phyloP scores from a whole-genome alignment of 1,139 yeast species.

The Yamadazyma dendronema region DNA sequence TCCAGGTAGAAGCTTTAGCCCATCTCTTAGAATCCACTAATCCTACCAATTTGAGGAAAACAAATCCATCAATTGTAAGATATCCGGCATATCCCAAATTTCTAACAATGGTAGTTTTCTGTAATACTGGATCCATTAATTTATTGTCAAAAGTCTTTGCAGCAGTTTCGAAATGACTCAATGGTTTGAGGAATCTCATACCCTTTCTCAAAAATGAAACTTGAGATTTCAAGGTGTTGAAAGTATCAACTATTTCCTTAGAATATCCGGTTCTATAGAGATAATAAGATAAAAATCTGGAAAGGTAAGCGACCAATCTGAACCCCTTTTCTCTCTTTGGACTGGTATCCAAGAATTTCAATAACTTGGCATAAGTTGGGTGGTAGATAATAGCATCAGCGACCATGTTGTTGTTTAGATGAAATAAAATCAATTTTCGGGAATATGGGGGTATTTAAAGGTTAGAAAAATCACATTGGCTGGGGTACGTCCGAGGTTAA shows the following conservation, averaged over 20 bases:
- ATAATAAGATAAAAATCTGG: conserved; percentile 68
- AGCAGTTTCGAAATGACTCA: conserved; percentile 70
- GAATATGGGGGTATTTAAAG: conserved; percentile 3
- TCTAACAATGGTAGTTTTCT: conserved; percentile 57
- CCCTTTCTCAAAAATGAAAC: conserved; percentile 78
- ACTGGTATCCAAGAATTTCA: conserved; percentile 64
- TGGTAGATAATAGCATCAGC: conserved; percentile 69
- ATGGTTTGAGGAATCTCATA: conserved; percentile 80
- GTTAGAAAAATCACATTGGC: conserved; percentile 5
- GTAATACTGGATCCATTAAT: conserved; percentile 63
- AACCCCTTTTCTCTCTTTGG: conserved; percentile 70
- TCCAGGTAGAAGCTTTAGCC: conserved; percentile 39
- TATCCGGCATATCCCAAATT: conserved; percentile 76
- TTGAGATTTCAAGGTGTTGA: conserved; percentile 54
- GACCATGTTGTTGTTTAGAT: conserved; percentile 49
- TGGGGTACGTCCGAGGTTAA: conserved; percentile 8
- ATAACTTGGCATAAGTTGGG: conserved; percentile 64
- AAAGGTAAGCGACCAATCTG: conserved; percentile 78
- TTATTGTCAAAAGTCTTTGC: conserved; percentile 69
- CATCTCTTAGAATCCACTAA: conserved; percentile 34
- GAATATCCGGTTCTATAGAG: conserved; percentile 61
- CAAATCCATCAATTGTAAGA: conserved; percentile 69
- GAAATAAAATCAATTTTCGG: conserved; percentile 1
- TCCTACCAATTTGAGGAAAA: conserved; percentile 62
- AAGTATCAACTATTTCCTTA: conserved; percentile 46